Conservation (phyloP, 208 protist species). For the Borovskyia barvae region DNA sequence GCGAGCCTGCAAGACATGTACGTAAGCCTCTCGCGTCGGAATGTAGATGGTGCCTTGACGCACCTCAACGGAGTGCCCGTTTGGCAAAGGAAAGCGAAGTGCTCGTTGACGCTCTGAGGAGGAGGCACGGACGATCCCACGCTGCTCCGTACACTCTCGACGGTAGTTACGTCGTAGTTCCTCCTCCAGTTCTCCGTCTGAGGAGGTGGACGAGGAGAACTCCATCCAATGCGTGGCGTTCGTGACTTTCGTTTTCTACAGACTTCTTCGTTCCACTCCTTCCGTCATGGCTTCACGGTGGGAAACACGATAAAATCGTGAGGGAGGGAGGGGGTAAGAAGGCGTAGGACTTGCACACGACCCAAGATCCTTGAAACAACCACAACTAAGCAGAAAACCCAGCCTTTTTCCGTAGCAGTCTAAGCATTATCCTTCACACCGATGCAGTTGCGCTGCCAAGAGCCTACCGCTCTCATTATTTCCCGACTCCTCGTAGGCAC, state of each 20-base stretch:
- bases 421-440: too few species aligned
- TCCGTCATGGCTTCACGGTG: too few species aligned
- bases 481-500: too few species aligned
- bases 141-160: constrained; percentile 16
- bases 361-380: too few species aligned
- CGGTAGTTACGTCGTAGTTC: constrained; percentile 40
- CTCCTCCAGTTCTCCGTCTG: constrained; percentile 54
- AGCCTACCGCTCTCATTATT: too few species aligned
- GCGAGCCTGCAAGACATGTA: constrained; percentile 48
- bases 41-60: constrained; percentile 59
- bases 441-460: too few species aligned
- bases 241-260: background rate
- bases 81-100: constrained; percentile 24
- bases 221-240: constrained; percentile 14
- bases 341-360: too few species aligned
- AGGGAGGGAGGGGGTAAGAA: too few species aligned
- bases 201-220: constrained; percentile 64
- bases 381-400: too few species aligned
- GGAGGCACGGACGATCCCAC: constrained; percentile 28
- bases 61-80: constrained; percentile 31
- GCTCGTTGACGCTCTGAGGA: constrained; percentile 8
- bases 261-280: too few species aligned
- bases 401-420: too few species aligned
- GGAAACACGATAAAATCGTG: too few species aligned
- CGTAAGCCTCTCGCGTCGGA: constrained; percentile 46